Evolutionary conservation across 495 filamentous ascomycete genomes (phyloP), one percentile per base, ranked within the genome.

Genomic region (Hypoxylon fragiforme): DNA sequence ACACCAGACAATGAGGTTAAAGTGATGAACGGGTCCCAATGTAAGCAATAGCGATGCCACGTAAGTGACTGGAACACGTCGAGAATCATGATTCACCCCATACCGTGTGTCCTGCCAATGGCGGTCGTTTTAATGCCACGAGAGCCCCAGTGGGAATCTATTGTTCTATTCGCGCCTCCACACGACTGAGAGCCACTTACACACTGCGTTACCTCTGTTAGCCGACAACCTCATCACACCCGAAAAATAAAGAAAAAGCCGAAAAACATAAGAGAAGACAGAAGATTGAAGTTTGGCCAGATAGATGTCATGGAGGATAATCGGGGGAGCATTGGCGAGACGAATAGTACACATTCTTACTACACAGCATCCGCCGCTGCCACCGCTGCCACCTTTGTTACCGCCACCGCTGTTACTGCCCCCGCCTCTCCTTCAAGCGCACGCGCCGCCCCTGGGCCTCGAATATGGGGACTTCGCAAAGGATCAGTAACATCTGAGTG

Each of bases 1-100:
- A 7, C 3, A n/a, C 31, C 31, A 7, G n/a, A 7, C 31, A 7
- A 43, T 35, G 7, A 36, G 13, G 14, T 3, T 3, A 18, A 28
- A 37, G n/a, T 19, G n/a, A 39, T 44, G 39, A 49, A 54, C 54
- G 57, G 35, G 31, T 38, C 22, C 3, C 24, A 35, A 7, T 35
- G 34, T 38, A 43, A 14, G 32, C n/a, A 15, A 35, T 44, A 36
- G 44, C 19, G 4, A 36, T 54, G 57, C 57, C 50, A 60, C 57
- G 57, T 60, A 50, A 46, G 44, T 54, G 35, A 54, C 40, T 12
- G 12, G 24, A 49, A 47, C 44, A 60, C 46, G 50, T 52, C 37
- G 41, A 42, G 8, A 16, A 36, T 34, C 16, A 26, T 54, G 57
- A 54, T 45, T 50, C 57, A 50, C 13, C 37, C 19, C 22, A n/a